Evolutionary conservation across 2,329 filamentous ascomycete genomes (phyloP), one percentile per base, ranked within the genome.

Genomic region (Emergomyces africanus): DNA sequence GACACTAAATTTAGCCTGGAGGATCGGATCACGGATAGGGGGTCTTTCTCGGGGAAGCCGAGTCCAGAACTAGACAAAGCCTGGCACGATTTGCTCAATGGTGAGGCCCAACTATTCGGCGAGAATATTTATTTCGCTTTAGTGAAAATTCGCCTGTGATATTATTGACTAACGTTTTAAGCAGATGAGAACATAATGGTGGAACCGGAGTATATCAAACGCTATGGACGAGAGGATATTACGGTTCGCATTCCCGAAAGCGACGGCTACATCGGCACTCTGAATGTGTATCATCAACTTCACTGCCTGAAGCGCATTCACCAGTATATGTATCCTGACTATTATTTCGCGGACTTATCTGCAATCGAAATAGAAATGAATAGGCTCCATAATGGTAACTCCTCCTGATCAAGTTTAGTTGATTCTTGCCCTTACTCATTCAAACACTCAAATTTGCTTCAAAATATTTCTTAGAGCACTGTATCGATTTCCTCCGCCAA

Each of bases 401-500:
- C 10, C n/a, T n/a, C n/a, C n/a, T n/a, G n/a, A 25, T 28, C 23
- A 6, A 28, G 28, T n/a, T n/a, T 49, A 18, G 28, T 1, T 20
- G 30, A 30, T 2, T 5, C 28, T 37, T 41, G 8, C 20, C 12
- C 25, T n/a, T 50, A 18, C 10, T n/a, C 30, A 4, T 50, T 12
- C 42, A 28, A 42, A 57, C 12, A 15, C 50, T 41, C 18, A 28
- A 18, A 51, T 49, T 39, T n/a, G n/a, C n/a, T n/a, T 42, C 42
- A 30, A n/a, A 50, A 37, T 44, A 37, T 42, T 41, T 25, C 28
- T 5, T 14, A 60, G 59, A 58, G 30, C 54, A 60, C 25, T 60
- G 59, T 50, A 58, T 60, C 48, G 56, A 60, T 48, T 46, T 60
- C 39, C 55, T 60, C 23, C 59, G 59, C 23, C 59, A 58, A 48